A percentile compares a stretch with the other conserved stretches of the same genome.
These are phyloP conservation scores for Acacia crassicarpa DNA, from an alignment of 306 rosid species.

Conservation along the genomic window DNA sequence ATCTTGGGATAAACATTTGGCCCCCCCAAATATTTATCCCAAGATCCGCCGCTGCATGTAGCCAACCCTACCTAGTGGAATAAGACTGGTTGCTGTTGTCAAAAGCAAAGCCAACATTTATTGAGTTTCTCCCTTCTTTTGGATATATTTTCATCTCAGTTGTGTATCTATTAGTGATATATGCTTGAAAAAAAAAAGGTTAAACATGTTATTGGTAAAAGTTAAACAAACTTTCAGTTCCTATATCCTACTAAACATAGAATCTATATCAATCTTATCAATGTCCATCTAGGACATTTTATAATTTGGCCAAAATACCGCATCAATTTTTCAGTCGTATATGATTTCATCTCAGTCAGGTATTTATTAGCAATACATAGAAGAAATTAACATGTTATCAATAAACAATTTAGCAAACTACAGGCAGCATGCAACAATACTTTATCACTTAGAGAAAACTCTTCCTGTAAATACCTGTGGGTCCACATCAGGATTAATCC, in stretches of 20 bases:
- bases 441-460: not conserved
- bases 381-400: not conserved
- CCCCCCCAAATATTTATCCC: no score
- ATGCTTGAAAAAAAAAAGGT: no score
- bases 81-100: no score
- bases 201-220: no score
- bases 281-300: not conserved
- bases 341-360: not conserved
- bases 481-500: slow-evolving; percentile 92
- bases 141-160: no score
- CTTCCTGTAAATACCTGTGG: slow-evolving; percentile 64
- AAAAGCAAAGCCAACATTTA: no score
- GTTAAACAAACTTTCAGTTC: no score
- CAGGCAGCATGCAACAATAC: not conserved
- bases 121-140: no score
- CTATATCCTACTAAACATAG: not conserved
- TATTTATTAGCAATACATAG: not conserved
- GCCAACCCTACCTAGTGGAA: no score
- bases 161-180: no score
- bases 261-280: not conserved
- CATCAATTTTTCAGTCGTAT: not conserved
- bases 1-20: no score
- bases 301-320: slow-evolving; percentile 1
- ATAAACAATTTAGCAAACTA: not conserved
- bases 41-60: no score